Conservation (phyloP, 257 asterid species). For the Solanum habrochaites region DNA sequence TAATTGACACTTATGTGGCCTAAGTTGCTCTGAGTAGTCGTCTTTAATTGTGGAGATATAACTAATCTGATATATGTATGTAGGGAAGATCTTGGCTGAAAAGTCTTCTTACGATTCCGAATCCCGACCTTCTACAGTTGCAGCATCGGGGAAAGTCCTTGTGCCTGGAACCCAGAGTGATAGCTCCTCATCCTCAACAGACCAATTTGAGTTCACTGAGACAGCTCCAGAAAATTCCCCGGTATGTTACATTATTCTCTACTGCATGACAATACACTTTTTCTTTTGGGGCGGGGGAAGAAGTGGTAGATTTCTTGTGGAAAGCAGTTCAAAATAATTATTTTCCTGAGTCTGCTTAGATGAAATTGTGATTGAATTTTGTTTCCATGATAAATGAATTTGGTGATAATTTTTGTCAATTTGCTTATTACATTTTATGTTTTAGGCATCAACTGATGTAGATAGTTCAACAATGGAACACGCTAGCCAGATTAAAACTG, state of each 20-base stretch:
- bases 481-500: slow-evolving; percentile 16
- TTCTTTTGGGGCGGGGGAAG: too few species aligned
- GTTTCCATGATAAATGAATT: neutral
- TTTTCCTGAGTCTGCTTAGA: neutral
- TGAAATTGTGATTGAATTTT: neutral
- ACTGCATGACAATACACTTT: neutral
- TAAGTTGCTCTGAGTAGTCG: neutral
- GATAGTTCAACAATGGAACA: slow-evolving; percentile 29
- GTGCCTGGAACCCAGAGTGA: slow-evolving; percentile 64
- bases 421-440: neutral
- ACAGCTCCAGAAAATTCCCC: slow-evolving; percentile 31
- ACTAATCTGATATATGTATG: slow-evolving; percentile 23
- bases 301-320: neutral
- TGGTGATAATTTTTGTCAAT: neutral
- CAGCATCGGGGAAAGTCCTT: slow-evolving; percentile 68
- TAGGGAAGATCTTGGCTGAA: slow-evolving; percentile 62
- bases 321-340: neutral
- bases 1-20: neutral
- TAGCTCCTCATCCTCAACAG: slow-evolving; percentile 24
- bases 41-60: neutral
- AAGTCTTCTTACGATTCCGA: slow-evolving; percentile 41
- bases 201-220: slow-evolving; percentile 28
- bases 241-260: slow-evolving; percentile 27
- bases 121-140: slow-evolving; percentile 39
- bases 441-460: slow-evolving; percentile 41